Conservation (phyloP, 768 basidiomycete genomes). For the Butyriboletus loyo region DNA sequence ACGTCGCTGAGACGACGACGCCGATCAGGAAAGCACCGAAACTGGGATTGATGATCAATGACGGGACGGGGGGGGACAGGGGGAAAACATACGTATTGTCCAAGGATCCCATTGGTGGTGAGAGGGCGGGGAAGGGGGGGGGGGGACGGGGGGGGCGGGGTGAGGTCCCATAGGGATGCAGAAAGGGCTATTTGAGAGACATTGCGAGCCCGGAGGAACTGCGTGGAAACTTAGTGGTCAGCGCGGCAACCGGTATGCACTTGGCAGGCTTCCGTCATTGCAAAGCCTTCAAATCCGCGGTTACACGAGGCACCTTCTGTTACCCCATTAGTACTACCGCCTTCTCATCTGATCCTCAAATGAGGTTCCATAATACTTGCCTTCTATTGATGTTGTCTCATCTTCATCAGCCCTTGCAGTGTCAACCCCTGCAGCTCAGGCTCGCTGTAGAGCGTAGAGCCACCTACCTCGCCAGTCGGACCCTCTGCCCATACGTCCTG, state of each 20-base stretch:
- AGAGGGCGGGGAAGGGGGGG: neutral
- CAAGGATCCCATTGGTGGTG: slow-evolving; percentile 20
- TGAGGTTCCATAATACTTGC: slow-evolving; percentile 16
- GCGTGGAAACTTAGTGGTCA: slow-evolving; percentile 9
- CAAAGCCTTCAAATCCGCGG: slow-evolving; percentile 24
- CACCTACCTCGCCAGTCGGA: neutral
- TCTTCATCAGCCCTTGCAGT: slow-evolving; percentile 8
- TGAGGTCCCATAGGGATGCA: neutral
- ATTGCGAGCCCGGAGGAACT: neutral
- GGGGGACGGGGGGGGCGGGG: neutral
- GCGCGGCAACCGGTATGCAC: slow-evolving; percentile 5
- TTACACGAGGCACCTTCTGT: slow-evolving; percentile 14
- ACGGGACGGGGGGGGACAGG: neutral
- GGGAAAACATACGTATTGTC: slow-evolving; percentile 37
- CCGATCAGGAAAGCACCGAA: slow-evolving; percentile 56
- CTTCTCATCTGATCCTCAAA: slow-evolving; percentile 15
- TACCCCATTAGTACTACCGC: slow-evolving; percentile 12
- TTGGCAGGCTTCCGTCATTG: slow-evolving; percentile 19
- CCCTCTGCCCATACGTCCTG: neutral
- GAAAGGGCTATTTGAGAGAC: slow-evolving; percentile 17
- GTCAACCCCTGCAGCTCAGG: neutral
- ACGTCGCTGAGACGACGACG: slow-evolving; percentile 52
- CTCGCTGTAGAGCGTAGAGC: too few relatives aligned
- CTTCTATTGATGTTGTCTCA: neutral
- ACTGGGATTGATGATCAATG: slow-evolving; percentile 26